phyloP scores from a whole-genome alignment of 2,329 filamentous ascomycete genomes.

The Spiromastix sp. region DNA sequence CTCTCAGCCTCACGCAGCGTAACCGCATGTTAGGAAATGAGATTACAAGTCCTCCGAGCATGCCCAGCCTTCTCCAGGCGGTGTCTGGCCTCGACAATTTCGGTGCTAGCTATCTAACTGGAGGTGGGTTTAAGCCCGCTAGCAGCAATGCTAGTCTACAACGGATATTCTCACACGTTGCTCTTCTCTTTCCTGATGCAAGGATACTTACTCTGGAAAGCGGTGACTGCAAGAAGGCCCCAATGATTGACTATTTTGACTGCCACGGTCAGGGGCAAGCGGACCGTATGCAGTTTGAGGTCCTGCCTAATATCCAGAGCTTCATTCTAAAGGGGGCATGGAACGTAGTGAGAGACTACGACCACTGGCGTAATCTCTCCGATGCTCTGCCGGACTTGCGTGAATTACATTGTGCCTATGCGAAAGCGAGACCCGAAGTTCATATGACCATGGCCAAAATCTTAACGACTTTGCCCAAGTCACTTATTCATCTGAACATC shows the following conservation, averaged over 20 bases:
- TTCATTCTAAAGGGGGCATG: conserved; percentile 66
- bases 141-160: conserved; percentile 59
- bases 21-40: conserved; percentile 14
- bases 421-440: conserved; percentile 63
- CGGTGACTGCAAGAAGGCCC: conserved; percentile 66
- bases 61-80: conserved; percentile 15
- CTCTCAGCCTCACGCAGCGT: conserved; percentile 24
- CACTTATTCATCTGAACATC: conserved; percentile 54
- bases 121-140: conserved; percentile 19
- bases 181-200: conserved; percentile 47
- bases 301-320: conserved; percentile 50
- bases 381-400: conserved; percentile 53
- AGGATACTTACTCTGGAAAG: conserved; percentile 63
- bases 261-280: conserved; percentile 20
- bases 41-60: conserved; percentile 14
- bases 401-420: conserved; percentile 46
- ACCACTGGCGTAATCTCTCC: conserved; percentile 54
- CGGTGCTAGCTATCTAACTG: conserved; percentile 16
- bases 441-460: conserved; percentile 60
- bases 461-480: conserved; percentile 46
- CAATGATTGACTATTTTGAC: conserved; percentile 52
- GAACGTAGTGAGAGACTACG: conserved; percentile 58
- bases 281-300: conserved; percentile 30
- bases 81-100: conserved; percentile 11
- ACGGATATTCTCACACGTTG: conserved; percentile 57